These are phyloP conservation scores for Spathaspora arborariae DNA, from an alignment of 805 yeast genomes.

Conservation along the genomic window DNA sequence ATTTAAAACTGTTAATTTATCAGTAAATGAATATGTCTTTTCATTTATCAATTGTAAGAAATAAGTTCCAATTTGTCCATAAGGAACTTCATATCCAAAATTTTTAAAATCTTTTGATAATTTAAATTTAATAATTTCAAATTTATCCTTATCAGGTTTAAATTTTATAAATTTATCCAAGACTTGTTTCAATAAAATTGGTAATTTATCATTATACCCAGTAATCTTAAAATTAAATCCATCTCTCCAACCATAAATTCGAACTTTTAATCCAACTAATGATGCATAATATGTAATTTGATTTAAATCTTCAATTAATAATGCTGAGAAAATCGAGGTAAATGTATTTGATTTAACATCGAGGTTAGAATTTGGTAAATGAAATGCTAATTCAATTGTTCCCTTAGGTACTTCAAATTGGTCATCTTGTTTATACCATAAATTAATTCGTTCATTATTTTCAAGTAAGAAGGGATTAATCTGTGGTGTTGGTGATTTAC, in stretches of 20 bases:
- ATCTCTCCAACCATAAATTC: slow-evolving; percentile 57
- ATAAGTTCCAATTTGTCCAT: slow-evolving; percentile 65
- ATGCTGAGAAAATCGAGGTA: slow-evolving; percentile 61
- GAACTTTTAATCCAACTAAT: slow-evolving; percentile 68
- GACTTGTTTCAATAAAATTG: slow-evolving; percentile 57
- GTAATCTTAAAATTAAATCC: slow-evolving; percentile 65
- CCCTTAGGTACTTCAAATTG: slow-evolving; percentile 88
- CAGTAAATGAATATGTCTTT: slow-evolving; percentile 60
- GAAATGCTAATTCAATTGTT: slow-evolving; percentile 58
- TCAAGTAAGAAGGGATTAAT: slow-evolving; percentile 61
- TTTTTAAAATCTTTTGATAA: slow-evolving; percentile 60
- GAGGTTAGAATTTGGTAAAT: slow-evolving; percentile 57
- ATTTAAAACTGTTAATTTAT: slow-evolving; percentile 48
- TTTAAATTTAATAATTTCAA: slow-evolving; percentile 64
- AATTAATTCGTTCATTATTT: slow-evolving; percentile 46
- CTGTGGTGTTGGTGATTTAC: slow-evolving; percentile 31
- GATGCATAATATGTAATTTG: slow-evolving; percentile 81
- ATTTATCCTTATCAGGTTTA: slow-evolving; percentile 53
- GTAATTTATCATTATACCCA: slow-evolving; percentile 84
- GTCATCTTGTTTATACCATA: slow-evolving; percentile 92
- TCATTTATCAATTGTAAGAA: slow-evolving; percentile 68
- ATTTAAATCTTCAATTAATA: slow-evolving; percentile 71
- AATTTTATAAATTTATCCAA: slow-evolving; percentile 51
- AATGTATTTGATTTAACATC: slow-evolving; percentile 57
- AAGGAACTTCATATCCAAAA: slow-evolving; percentile 71